Evolutionary conservation across 2,329 filamentous ascomycete genomes (phyloP), one percentile per base, ranked within the genome.

Genomic region (Pseudogymnoascus sp.): DNA sequence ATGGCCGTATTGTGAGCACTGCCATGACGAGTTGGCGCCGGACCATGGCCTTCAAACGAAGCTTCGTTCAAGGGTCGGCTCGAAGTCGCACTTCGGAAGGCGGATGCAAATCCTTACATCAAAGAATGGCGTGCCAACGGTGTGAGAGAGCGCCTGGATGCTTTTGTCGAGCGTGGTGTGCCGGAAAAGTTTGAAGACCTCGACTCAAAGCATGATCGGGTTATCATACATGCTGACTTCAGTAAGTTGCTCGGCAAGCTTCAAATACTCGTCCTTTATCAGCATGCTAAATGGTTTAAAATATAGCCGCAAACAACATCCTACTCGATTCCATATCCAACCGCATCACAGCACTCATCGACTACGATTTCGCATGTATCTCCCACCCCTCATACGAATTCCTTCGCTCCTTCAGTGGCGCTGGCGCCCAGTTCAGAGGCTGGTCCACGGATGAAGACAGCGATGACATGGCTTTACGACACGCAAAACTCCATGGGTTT

Each of bases 71-170:
- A 62, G 61, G 66, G 67, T 28, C 62, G 70, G n/a, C 46, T 75
- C 33, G 46, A 69, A 63, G 64, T 66, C 11, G 69, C 68, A n/a
- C 68, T 74, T 69, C 70, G 43, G 69, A 74, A 62, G 65, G 56
- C 26, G 72, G 72, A 53, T 6, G 24, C 14, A 6, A 31, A 31
- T 60, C 65, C 68, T 14, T 67, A 65, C 37, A 68, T 75, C 26
- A 64, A 71, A 50, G 73, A 73, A 61, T 75, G 73, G 73, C 68
- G 65, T 28, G 65, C 65, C 16, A 72, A 73, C 38, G 68, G 68
- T 31, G 56, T 74, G 4, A 68, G 73, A 63, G 56, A 70, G 24
- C 71, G 72, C 1, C 59, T 76, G 8, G 68, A 73, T 31, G 63
- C 62, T 12, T 76, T 74, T 63, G 56, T 71, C 35, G 63, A 53